A percentile compares a stretch with the other conserved stretches of the same genome.
Conservation (phyloP, 2,329 filamentous ascomycete genomes). For the Alternaria arborescens region DNA sequence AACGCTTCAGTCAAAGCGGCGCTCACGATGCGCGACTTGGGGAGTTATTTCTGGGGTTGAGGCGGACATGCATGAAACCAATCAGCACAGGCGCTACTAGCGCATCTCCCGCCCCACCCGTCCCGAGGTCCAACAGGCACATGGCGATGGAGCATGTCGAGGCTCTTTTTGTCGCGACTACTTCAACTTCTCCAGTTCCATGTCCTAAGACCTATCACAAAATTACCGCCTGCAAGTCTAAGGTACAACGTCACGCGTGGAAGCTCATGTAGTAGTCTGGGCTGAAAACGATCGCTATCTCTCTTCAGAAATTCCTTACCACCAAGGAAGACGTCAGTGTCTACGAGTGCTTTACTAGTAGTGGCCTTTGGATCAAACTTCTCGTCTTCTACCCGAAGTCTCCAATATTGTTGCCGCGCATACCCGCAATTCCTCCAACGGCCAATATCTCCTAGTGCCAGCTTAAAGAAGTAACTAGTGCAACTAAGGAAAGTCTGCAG, state of each 20-base stretch:
- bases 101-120: conserved; percentile 24
- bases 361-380: no score
- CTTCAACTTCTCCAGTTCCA: neutral
- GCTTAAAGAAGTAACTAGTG: no score
- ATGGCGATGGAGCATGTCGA: neutral
- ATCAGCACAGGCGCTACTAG: conserved; percentile 38
- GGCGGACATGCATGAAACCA: conserved; percentile 45
- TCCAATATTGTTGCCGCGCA: no score
- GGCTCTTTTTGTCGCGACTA: neutral
- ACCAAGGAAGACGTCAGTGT: no score
- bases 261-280: neutral
- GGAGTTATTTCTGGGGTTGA: conserved; percentile 31
- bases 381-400: no score
- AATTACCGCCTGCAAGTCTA: neutral
- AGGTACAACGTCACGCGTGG: neutral
- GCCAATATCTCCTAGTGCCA: no score
- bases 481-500: no score
- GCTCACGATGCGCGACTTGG: conserved; percentile 19
- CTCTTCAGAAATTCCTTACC: no score
- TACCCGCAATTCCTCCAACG: no score
- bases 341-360: no score
- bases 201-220: neutral
- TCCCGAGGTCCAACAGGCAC: conserved; percentile 1
- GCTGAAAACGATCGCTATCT: neutral
- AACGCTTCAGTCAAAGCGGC: neutral